phyloP scores from a whole-genome alignment of 106 monocot species.

The Cymbidium sinense region DNA sequence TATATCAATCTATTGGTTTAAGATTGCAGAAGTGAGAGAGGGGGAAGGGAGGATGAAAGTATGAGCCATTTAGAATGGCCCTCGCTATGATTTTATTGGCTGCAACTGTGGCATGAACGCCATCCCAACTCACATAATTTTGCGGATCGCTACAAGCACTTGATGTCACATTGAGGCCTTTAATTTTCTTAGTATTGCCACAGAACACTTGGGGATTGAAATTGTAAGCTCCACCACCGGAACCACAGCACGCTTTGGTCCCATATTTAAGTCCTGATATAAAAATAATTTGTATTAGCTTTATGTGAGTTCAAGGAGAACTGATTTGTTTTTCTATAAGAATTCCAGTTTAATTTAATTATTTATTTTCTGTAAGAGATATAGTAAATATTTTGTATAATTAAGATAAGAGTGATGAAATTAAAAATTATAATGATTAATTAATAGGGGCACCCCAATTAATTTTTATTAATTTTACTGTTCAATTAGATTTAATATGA shows the following conservation, averaged over 20 bases:
- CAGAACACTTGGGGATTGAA: slow-evolving; percentile 48
- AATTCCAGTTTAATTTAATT: too few species aligned
- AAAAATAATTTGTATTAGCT: background rate
- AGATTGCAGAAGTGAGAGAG: slow-evolving; percentile 43
- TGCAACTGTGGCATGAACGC: slow-evolving; percentile 78
- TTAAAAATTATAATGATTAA: too few species aligned
- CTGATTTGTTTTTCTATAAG: too few species aligned
- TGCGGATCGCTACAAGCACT: slow-evolving; percentile 55
- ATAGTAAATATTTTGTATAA: too few species aligned
- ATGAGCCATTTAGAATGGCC: slow-evolving; percentile 45
- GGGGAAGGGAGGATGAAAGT: slow-evolving; percentile 51
- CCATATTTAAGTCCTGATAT: slow-evolving; percentile 50
- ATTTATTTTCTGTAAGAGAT: too few species aligned
- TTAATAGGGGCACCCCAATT: too few species aligned
- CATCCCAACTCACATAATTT: slow-evolving; percentile 90
- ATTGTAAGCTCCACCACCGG: slow-evolving; percentile 66
- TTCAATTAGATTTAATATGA: too few species aligned
- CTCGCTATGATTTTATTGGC: slow-evolving; percentile 48
- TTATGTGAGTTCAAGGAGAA: background rate
- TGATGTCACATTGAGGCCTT: slow-evolving; percentile 42
- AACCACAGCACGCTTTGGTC: slow-evolving; percentile 72
- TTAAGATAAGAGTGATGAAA: too few species aligned
- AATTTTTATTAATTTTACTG: too few species aligned
- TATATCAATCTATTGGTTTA: slow-evolving; percentile 29
- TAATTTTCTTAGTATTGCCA: slow-evolving; percentile 56